A percentile compares a stretch with the other conserved stretches of the same genome.
Conservation (phyloP, 2,329 filamentous ascomycete species). For the Colletotrichum sp. region DNA sequence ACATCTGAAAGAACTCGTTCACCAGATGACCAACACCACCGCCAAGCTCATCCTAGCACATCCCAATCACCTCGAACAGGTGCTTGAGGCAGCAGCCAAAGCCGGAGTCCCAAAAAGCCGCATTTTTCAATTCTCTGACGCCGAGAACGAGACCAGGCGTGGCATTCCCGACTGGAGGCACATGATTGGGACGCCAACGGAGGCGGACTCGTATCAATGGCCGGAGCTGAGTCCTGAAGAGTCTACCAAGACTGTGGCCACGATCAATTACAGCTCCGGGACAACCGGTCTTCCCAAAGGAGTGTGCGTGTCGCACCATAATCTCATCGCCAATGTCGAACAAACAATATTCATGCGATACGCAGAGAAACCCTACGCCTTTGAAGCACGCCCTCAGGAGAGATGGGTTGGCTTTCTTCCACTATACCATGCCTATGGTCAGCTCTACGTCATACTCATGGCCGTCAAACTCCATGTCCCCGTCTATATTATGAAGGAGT, state of each 20-base stretch:
- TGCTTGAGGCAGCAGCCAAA: constrained; percentile 47
- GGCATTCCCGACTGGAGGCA: constrained; percentile 47
- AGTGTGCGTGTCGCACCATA: constrained; percentile 53
- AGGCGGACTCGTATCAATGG: constrained; percentile 45
- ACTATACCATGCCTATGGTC: constrained; percentile 67
- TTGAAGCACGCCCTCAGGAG: constrained; percentile 44
- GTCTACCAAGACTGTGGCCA: constrained; percentile 39
- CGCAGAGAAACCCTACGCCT: constrained; percentile 37
- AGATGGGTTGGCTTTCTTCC: constrained; percentile 67
- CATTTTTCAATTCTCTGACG: constrained; percentile 55
- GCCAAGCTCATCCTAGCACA: constrained; percentile 56
- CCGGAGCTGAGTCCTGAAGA: constrained; percentile 38
- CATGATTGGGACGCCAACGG: constrained; percentile 36
- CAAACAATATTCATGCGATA: constrained; percentile 54
- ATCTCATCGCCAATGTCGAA: constrained; percentile 53
- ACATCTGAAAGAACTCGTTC: constrained; percentile 47
- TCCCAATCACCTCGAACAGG: constrained; percentile 46
- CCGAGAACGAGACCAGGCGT: constrained; percentile 28
- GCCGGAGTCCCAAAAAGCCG: constrained; percentile 41
- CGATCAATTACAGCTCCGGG: constrained; percentile 56
- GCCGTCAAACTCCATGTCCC: constrained; percentile 47
- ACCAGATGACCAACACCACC: constrained; percentile 56
- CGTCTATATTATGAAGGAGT: constrained; percentile 63
- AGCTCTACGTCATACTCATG: constrained; percentile 56
- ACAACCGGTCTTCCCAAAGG: constrained; percentile 59